Conservation (phyloP, 2,329 filamentous ascomycete genomes). For the Botrytis cinerea region DNA sequence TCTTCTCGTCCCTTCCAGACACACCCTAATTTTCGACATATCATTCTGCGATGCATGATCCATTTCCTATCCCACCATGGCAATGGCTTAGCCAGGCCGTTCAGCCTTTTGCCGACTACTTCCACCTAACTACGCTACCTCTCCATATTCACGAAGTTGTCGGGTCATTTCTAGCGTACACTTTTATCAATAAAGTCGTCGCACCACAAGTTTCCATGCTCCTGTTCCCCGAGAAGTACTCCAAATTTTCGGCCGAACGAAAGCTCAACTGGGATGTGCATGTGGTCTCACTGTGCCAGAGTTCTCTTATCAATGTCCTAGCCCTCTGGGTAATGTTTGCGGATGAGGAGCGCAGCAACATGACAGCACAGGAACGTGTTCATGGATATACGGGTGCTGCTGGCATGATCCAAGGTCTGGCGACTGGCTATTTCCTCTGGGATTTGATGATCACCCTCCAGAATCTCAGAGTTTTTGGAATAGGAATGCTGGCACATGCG, state of each 20-base stretch:
- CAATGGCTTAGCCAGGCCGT: conserved; percentile 55
- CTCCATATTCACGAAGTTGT: conserved; percentile 78
- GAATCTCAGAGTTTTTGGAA: conserved; percentile 66
- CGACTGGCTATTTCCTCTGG: conserved; percentile 82
- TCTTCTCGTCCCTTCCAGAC: conserved; percentile 13
- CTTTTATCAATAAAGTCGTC: conserved; percentile 63
- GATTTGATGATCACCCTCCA: conserved; percentile 70
- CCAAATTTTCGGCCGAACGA: conserved; percentile 60
- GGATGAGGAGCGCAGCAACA: conserved; percentile 67
- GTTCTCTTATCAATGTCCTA: conserved; percentile 67
- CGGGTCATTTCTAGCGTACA: conserved; percentile 67
- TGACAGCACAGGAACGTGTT: conserved; percentile 68
- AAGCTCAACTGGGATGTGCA: conserved; percentile 82
- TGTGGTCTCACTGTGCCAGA: conserved; percentile 81
- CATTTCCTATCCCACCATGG: conserved; percentile 62
- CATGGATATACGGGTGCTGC: conserved; percentile 75
- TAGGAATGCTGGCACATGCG: conserved; percentile 69
- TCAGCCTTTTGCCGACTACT: conserved; percentile 63
- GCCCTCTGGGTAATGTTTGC: conserved; percentile 72
- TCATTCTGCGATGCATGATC: conserved; percentile 50
- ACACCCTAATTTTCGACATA: conserved; percentile 3
- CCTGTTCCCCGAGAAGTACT: conserved; percentile 66
- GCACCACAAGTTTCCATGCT: conserved; percentile 66
- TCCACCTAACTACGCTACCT: conserved; percentile 66
- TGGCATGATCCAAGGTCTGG: conserved; percentile 75